Percentiles rank a stretch among this genome's conserved stretches.
Evolutionary conservation across 2,329 filamentous ascomycete species (phyloP).

Genomic region (Fusarium devonianum): DNA sequence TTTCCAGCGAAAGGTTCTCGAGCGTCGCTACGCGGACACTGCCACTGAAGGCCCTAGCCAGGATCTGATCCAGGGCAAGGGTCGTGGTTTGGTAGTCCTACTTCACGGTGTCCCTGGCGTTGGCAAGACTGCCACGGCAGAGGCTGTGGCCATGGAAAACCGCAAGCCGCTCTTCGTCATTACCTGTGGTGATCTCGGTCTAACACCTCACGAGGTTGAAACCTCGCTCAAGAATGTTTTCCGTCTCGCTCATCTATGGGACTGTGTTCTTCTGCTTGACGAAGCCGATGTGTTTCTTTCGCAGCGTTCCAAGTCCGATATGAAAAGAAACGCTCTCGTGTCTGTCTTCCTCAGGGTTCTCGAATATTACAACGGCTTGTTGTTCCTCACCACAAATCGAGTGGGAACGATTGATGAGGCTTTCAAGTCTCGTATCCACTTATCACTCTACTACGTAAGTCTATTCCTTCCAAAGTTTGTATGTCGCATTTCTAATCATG

Average conservation of each 20-base stretch:
- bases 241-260: constrained; percentile 50
- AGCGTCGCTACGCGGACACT: constrained; percentile 44
- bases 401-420: constrained; percentile 58
- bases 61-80: constrained; percentile 56
- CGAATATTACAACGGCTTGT: constrained; percentile 56
- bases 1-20: constrained; percentile 50
- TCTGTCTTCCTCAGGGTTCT: constrained; percentile 55
- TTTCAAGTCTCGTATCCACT: constrained; percentile 57
- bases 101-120: constrained; percentile 58
- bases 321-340: constrained; percentile 49
- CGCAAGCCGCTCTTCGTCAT: constrained; percentile 56
- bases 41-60: constrained; percentile 42
- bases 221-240: constrained; percentile 52
- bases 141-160: constrained; percentile 52
- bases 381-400: constrained; percentile 61
- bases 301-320: constrained; percentile 41
- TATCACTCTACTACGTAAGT: constrained; percentile 51
- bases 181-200: constrained; percentile 57
- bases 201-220: constrained; percentile 53
- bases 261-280: constrained; percentile 49
- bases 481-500: background rate
- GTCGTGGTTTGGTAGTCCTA: constrained; percentile 53
- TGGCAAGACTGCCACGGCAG: constrained; percentile 58
- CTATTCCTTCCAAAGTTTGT: background rate
- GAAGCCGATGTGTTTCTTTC: constrained; percentile 49